phyloP scores from a whole-genome alignment of 164 flowering plant species.

The Dillenia turbinata region DNA sequence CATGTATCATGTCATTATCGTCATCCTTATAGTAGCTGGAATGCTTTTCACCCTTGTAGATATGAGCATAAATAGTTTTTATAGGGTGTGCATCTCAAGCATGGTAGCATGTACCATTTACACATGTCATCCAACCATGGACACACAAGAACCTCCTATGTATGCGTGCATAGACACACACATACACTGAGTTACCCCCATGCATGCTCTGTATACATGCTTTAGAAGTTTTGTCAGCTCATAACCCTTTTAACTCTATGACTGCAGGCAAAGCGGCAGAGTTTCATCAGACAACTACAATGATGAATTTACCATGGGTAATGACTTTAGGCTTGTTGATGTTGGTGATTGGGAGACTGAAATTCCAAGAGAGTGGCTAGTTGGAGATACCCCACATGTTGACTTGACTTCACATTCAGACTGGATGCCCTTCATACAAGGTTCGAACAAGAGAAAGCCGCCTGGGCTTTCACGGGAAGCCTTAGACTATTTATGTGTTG shows the following conservation, averaged over 20 bases:
- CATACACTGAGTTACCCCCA: not conserved
- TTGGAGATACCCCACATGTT: slow-evolving; percentile 9
- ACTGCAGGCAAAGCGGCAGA: slow-evolving; percentile 33
- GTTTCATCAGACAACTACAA: slow-evolving; percentile 13
- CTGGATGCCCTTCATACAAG: slow-evolving; percentile 5
- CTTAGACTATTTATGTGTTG: slow-evolving; percentile 30
- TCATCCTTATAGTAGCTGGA: too few species aligned
- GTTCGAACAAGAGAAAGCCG: slow-evolving; percentile 38
- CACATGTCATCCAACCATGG: too few species aligned
- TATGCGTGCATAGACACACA: too few species aligned
- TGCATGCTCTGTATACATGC: not conserved
- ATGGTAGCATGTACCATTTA: too few species aligned
- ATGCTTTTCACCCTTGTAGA: too few species aligned
- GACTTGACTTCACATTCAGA: slow-evolving; percentile 17
- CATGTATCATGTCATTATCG: too few species aligned
- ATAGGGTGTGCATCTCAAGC: too few species aligned
- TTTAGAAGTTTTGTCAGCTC: not conserved
- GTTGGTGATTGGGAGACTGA: slow-evolving; percentile 49
- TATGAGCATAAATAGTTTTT: too few species aligned
- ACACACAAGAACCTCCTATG: too few species aligned
- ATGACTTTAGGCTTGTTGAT: slow-evolving; percentile 40
- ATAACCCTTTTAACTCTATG: not conserved
- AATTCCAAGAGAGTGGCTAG: slow-evolving; percentile 20
- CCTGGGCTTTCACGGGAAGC: slow-evolving; percentile 60
- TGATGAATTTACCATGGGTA: slow-evolving; percentile 20